phyloP scores from a whole-genome alignment of 139 green algal species.

The Chlorella sp. region DNA sequence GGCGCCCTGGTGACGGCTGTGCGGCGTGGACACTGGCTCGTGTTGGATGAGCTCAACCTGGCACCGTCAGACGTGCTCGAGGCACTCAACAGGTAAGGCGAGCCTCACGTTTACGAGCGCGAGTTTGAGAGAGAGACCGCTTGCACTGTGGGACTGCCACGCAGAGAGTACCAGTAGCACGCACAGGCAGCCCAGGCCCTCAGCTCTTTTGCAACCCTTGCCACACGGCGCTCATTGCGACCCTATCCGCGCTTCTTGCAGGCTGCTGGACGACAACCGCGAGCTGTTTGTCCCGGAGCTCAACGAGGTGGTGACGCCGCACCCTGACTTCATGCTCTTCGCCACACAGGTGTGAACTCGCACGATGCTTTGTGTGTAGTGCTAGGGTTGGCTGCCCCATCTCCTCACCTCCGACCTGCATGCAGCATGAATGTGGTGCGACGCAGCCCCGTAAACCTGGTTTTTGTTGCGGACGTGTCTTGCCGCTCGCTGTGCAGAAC shows the following conservation, averaged over 20 bases:
- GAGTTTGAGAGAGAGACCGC: no score
- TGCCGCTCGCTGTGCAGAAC: slow-evolving; percentile 85
- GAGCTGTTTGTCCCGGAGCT: slow-evolving; percentile 98
- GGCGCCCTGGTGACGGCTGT: slow-evolving; percentile 90
- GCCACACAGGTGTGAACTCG: slow-evolving; percentile 59
- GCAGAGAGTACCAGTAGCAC: no score
- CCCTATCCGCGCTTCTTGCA: slow-evolving; percentile 22
- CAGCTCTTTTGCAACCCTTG: no score
- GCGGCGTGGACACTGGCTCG: slow-evolving; percentile 86
- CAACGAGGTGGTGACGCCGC: slow-evolving; percentile 84
- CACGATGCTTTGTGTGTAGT: neutral
- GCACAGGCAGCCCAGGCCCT: no score
- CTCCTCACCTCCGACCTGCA: neutral
- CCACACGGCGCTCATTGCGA: no score
- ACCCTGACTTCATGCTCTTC: slow-evolving; percentile 99
- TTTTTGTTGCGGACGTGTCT: no score
- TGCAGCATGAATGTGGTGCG: no score
- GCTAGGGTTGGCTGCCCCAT: neutral
- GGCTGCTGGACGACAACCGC: slow-evolving; percentile 96
- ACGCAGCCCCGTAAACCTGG: no score
- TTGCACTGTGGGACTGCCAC: no score
- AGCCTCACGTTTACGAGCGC: no score
- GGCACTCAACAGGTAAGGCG: slow-evolving; percentile 87
- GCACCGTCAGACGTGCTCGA: slow-evolving; percentile 92
- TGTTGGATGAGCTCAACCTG: slow-evolving; percentile 99